Percentiles rank a stretch among this genome's conserved stretches.
Evolutionary conservation across 345 rosid genomes (phyloP).

Genomic region (Clausena lansium): DNA sequence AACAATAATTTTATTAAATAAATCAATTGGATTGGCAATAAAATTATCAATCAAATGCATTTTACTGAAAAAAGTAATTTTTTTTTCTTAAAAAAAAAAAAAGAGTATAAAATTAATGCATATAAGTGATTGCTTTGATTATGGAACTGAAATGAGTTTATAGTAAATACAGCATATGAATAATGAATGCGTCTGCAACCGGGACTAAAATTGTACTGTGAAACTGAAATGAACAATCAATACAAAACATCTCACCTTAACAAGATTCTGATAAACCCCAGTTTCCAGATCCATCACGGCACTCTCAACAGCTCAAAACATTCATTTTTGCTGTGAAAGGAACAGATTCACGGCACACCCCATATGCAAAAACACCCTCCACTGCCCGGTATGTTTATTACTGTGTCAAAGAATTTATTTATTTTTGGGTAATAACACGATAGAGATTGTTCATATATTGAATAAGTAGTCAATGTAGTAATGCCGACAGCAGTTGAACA

Average conservation of each 20-base stretch:
- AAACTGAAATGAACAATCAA: neutral
- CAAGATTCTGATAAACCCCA: conserved; percentile 36
- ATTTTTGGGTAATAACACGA: neutral
- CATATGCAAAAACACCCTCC: conserved; percentile 22
- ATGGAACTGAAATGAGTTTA: neutral
- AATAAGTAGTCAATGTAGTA: conserved; percentile 2
- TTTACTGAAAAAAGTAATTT: neutral
- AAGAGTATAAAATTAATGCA: too few relatives aligned
- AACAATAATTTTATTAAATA: conserved; percentile 4
- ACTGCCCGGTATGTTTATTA: neutral
- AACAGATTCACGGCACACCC: conserved; percentile 27
- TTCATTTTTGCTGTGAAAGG: conserved; percentile 26
- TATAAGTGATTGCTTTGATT: neutral
- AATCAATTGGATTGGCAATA: neutral
- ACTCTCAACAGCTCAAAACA: conserved; percentile 24
- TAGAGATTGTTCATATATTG: conserved; percentile 3
- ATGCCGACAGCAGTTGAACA: conserved; percentile 39
- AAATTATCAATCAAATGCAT: neutral
- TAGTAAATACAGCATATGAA: neutral
- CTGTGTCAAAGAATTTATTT: neutral
- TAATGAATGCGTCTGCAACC: conserved; percentile 21
- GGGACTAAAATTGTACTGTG: conserved; percentile 10
- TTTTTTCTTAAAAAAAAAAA: too few relatives aligned
- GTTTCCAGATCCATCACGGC: conserved; percentile 65
- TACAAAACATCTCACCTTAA: conserved; percentile 45